Evolutionary conservation across 2,329 filamentous ascomycete species (phyloP).

Genomic region (Aschersonia sp.): DNA sequence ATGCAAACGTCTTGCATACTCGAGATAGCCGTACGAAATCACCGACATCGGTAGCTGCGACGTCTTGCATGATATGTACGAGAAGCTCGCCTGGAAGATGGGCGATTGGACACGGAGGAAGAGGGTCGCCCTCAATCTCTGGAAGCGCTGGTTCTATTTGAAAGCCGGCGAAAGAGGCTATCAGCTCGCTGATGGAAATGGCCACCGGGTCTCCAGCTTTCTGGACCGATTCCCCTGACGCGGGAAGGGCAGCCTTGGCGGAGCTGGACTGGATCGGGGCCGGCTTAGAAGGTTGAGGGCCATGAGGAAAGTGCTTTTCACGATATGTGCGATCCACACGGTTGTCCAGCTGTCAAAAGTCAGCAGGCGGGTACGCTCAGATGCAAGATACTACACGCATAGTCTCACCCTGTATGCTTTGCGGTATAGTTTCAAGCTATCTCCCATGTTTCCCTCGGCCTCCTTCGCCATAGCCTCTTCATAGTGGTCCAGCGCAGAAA

Average conservation of each 20-base stretch:
- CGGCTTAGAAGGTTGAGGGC: conserved; percentile 17
- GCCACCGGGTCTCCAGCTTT: conserved; percentile 18
- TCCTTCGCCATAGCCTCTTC: conserved; percentile 86
- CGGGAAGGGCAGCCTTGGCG: conserved; percentile 3
- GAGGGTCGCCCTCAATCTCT: conserved; percentile 52
- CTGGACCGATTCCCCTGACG: conserved; percentile 6
- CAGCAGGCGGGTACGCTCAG: neutral
- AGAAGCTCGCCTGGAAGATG: conserved; percentile 72
- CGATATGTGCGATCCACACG: conserved; percentile 76
- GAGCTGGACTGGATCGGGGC: conserved; percentile 15
- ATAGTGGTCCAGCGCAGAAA: conserved; percentile 80
- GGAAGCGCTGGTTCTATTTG: conserved; percentile 54
- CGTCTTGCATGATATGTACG: conserved; percentile 57
- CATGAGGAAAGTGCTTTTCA: conserved; percentile 71
- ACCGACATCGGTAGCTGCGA: conserved; percentile 61
- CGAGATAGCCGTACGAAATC: conserved; percentile 61
- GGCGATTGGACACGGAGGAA: conserved; percentile 69
- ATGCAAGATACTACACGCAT: too few species aligned
- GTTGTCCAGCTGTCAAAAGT: conserved; percentile 52
- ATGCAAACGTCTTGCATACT: conserved; percentile 80
- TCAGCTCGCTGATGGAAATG: conserved; percentile 50
- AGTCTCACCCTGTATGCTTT: conserved; percentile 64
- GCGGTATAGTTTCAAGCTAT: conserved; percentile 77
- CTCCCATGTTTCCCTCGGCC: conserved; percentile 67
- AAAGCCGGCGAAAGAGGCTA: conserved; percentile 58